These are phyloP conservation scores for Stereocaulon alpinum DNA, from an alignment of 495 filamentous ascomycete species.

Conservation along the genomic window DNA sequence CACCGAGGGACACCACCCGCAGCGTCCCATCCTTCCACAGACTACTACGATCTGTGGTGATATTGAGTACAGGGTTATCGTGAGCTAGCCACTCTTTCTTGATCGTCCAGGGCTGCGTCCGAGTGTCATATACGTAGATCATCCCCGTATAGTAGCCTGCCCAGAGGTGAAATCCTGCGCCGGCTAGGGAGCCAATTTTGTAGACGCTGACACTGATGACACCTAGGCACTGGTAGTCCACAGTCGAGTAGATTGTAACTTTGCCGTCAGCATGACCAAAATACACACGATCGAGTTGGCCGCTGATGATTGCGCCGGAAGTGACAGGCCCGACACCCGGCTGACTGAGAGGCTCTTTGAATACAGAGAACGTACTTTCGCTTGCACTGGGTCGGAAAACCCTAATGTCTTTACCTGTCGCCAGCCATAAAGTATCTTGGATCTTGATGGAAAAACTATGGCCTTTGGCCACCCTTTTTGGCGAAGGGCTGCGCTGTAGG, in stretches of 20 bases:
- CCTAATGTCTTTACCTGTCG: constrained; percentile 76
- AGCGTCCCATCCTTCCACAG: constrained; percentile 77
- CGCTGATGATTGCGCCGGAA: constrained; percentile 63
- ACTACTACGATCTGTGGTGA: constrained; percentile 70
- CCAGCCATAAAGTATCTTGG: constrained; percentile 75
- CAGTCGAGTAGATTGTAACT: constrained; percentile 76
- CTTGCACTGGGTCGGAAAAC: constrained; percentile 63
- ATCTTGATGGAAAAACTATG: constrained; percentile 82
- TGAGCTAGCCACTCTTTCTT: constrained; percentile 94
- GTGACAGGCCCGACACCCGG: constrained; percentile 76
- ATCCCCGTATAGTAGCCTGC: constrained; percentile 92
- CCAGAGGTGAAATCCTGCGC: constrained; percentile 81
- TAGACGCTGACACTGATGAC: constrained; percentile 81
- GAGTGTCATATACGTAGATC: constrained; percentile 85
- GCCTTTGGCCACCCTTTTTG: constrained; percentile 64
- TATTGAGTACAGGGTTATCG: constrained; percentile 63
- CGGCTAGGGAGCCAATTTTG: constrained; percentile 83
- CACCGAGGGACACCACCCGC: constrained; percentile 81
- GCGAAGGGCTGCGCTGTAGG: constrained; percentile 52
- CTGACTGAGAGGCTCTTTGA: constrained; percentile 55
- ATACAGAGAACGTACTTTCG: constrained; percentile 61
- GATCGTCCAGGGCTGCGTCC: constrained; percentile 69
- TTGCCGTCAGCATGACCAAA: constrained; percentile 93
- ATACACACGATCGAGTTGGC: constrained; percentile 71
- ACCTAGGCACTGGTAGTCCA: constrained; percentile 61